Evolutionary conservation across 306 rosid genomes (phyloP).

Genomic region (Quercus bicolor): DNA sequence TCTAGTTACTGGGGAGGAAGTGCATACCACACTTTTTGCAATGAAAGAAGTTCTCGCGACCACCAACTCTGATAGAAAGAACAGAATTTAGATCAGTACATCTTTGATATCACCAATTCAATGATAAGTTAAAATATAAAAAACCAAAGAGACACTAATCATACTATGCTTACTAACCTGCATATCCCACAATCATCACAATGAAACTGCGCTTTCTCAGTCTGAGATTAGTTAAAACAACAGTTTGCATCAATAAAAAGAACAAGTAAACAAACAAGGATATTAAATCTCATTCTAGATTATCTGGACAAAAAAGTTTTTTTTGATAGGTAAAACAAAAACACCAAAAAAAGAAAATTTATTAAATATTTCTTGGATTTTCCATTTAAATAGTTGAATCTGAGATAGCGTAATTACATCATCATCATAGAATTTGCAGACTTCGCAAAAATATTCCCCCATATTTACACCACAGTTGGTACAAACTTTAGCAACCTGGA

Average conservation of each 20-base stretch:
- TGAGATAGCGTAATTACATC: slow-evolving; percentile 51
- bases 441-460: slow-evolving; percentile 93
- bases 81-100: slow-evolving; percentile 15
- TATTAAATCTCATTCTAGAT: slow-evolving; percentile 9
- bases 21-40: slow-evolving; percentile 91
- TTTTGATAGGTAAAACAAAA: background rate
- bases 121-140: background rate
- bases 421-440: slow-evolving; percentile 90
- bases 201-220: slow-evolving; percentile 72
- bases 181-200: slow-evolving; percentile 97
- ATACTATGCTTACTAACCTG: slow-evolving; percentile 48
- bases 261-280: slow-evolving; percentile 9
- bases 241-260: slow-evolving; percentile 10
- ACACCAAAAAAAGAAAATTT: slow-evolving; percentile 4
- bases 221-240: slow-evolving; percentile 41
- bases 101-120: slow-evolving; percentile 21
- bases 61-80: slow-evolving; percentile 70
- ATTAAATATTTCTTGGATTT: background rate
- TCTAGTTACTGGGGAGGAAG: slow-evolving; percentile 7
- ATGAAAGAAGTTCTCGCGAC: slow-evolving; percentile 76
- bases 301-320: background rate
- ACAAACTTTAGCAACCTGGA: slow-evolving; percentile 78
- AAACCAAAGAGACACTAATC: background rate
- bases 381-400: background rate
- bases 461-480: slow-evolving; percentile 87